Evolutionary conservation across 208 protist species (phyloP).

Genomic region (Leptomonas pyrrhocoris): DNA sequence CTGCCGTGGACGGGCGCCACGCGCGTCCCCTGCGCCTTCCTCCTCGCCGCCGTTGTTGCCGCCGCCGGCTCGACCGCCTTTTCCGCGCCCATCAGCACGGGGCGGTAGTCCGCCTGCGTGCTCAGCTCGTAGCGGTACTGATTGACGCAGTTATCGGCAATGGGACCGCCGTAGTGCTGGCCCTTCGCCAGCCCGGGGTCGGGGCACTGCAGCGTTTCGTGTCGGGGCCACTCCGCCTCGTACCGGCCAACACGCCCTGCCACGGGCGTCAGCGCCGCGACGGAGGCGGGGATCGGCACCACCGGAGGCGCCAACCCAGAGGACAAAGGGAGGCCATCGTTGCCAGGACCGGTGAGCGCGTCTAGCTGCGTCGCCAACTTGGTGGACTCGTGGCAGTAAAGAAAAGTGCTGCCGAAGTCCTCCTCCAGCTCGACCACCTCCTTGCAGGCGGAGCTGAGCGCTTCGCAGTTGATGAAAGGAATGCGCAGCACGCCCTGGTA

Average conservation of each 20-base stretch:
- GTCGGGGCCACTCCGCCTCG: conserved; percentile 59
- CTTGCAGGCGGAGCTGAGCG: conserved; percentile 58
- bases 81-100: conserved; percentile 42
- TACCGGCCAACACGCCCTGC: conserved; percentile 69
- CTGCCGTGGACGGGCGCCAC: neutral
- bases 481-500: conserved; percentile 92
- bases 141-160: conserved; percentile 63
- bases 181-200: conserved; percentile 59
- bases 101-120: conserved; percentile 58
- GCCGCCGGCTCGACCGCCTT: neutral
- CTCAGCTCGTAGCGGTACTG: conserved; percentile 77
- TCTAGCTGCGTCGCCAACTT: conserved; percentile 39
- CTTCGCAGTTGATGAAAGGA: conserved; percentile 83
- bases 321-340: conserved; percentile 21
- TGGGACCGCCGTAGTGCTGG: conserved; percentile 44
- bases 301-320: conserved; percentile 25
- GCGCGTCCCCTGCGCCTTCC: neutral
- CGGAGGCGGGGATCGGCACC: conserved; percentile 38
- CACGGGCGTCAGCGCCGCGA: conserved; percentile 60
- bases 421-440: conserved; percentile 74
- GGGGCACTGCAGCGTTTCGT: conserved; percentile 70
- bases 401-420: conserved; percentile 72
- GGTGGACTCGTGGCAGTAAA: conserved; percentile 74
- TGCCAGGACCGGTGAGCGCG: conserved; percentile 31
- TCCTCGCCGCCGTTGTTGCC: neutral